A percentile compares a stretch with the other conserved stretches of the same genome.
Evolutionary conservation across 2,329 filamentous ascomycete genomes (phyloP).

Genomic region (Sporothrix luriei): DNA sequence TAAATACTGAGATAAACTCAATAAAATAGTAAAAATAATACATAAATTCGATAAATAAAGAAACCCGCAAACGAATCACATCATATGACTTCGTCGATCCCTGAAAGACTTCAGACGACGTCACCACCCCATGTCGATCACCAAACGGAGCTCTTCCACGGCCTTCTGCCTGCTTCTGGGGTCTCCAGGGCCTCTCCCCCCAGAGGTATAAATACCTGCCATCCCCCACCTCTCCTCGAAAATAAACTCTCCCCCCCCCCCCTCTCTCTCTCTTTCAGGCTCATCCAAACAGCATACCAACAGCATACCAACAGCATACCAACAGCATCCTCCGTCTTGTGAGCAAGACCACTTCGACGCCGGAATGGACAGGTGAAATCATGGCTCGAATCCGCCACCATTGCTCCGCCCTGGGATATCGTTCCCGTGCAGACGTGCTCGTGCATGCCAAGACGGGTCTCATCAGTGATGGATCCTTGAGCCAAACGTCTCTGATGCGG

Average conservation of each 20-base stretch:
- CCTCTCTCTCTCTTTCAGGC: background rate
- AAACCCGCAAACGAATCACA: background rate
- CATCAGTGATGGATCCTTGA: no score
- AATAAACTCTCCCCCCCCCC: background rate
- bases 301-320: no score
- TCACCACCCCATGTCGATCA: background rate
- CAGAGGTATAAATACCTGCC: slow-evolving; percentile 6
- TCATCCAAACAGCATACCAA: background rate
- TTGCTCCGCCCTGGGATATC: no score
- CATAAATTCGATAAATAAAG: background rate
- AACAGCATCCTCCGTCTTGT: no score
- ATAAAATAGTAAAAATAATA: no score
- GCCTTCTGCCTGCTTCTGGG: background rate
- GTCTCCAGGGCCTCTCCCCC: background rate
- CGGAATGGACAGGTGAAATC: no score
- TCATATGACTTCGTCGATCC: background rate
- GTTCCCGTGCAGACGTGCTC: no score
- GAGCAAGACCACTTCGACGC: no score
- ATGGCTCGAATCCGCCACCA: no score
- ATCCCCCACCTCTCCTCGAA: background rate
- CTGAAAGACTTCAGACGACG: background rate
- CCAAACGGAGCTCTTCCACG: background rate
- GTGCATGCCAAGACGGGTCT: no score
- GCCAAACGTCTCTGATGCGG: no score
- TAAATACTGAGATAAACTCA: background rate